Conservation (phyloP, 805 yeast genomes). For the Yamadazyma kitorensis region DNA sequence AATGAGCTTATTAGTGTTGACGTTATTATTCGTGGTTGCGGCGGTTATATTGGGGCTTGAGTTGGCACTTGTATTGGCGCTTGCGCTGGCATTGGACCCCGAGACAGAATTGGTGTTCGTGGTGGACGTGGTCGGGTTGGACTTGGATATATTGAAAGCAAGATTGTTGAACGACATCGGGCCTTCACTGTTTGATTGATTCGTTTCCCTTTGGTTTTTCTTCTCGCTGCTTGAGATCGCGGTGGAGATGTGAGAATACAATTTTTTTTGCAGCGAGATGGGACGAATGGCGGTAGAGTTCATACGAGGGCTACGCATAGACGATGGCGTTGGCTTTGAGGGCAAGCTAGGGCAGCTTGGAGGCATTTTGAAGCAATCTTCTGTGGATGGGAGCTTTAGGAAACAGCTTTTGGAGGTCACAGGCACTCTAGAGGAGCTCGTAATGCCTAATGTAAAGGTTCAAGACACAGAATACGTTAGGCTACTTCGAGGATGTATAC, state of each 20-base stretch:
- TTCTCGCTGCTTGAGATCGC: no score
- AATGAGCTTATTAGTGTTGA: slow-evolving; percentile 6
- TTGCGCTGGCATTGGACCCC: not conserved
- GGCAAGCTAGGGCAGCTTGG: slow-evolving; percentile 5
- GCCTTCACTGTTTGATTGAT: no score
- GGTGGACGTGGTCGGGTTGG: slow-evolving; percentile 42
- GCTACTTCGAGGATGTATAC: slow-evolving; percentile 43
- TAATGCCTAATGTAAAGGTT: not conserved
- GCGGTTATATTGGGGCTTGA: not conserved
- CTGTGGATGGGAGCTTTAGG: not conserved
- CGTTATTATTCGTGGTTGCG: not conserved
- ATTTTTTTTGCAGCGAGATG: no score
- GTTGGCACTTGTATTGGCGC: no score
- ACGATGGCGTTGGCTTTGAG: slow-evolving; percentile 5
- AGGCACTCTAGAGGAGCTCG: slow-evolving; percentile 1
- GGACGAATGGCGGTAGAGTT: no score
- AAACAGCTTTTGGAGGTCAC: not conserved
- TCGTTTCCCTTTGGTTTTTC: no score
- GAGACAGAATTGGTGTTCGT: slow-evolving; percentile 24
- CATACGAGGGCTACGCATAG: no score
- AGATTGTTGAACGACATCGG: slow-evolving; percentile 31
- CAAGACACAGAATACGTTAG: slow-evolving; percentile 21
- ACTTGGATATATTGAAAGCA: slow-evolving; percentile 34
- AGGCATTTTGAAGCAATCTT: not conserved
- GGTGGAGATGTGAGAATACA: no score